Evolutionary conservation across 2,329 filamentous ascomycete species (phyloP).

Genomic region (Verticillium tricorpus): DNA sequence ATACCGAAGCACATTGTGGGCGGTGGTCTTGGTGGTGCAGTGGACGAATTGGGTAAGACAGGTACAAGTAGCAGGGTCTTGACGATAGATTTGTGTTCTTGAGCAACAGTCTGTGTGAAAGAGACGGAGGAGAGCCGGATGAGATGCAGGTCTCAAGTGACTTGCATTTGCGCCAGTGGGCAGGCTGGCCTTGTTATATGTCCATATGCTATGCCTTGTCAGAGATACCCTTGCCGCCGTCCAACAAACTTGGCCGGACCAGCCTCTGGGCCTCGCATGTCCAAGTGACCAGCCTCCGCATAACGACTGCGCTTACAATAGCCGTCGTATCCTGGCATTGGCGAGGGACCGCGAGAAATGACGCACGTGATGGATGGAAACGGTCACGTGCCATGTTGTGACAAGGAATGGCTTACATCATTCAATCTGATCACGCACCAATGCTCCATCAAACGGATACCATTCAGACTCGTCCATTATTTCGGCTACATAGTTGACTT

Average conservation of each 20-base stretch:
- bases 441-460: too few relatives aligned
- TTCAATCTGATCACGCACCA: too few relatives aligned
- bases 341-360: too few relatives aligned
- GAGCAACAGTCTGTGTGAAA: background rate
- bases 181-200: background rate
- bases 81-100: background rate
- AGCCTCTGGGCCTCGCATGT: background rate
- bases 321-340: background rate
- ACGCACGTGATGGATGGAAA: too few relatives aligned
- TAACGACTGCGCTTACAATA: background rate
- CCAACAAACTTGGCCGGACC: background rate
- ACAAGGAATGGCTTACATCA: too few relatives aligned
- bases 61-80: background rate
- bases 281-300: background rate
- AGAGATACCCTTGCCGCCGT: background rate
- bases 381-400: too few relatives aligned
- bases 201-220: too few relatives aligned
- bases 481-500: too few relatives aligned
- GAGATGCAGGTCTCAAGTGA: background rate
- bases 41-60: background rate
- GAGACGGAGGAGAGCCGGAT: background rate
- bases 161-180: background rate
- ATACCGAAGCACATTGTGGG: conserved; percentile 43
- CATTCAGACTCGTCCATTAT: too few relatives aligned
- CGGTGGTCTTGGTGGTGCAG: background rate